Evolutionary conservation across 176 grass and related monocot genomes (phyloP).

Genomic region (Musa troglodytarum): DNA sequence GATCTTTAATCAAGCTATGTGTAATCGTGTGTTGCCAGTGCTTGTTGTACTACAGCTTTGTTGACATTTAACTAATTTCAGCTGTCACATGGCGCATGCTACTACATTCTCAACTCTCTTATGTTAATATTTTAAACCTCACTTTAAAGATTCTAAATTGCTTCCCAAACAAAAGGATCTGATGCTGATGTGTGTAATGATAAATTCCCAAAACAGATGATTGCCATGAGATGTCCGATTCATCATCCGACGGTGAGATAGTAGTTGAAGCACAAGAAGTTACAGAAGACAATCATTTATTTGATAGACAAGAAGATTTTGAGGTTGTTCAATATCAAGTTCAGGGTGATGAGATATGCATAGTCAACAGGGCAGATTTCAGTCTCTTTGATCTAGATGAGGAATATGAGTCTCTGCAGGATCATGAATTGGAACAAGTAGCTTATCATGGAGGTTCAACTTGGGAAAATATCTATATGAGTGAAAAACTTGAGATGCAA

Average conservation of each 20-base stretch:
- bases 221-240: neutral
- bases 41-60: neutral
- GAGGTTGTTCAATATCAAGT: conserved; percentile 9
- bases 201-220: neutral
- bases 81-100: too few relatives aligned
- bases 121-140: neutral
- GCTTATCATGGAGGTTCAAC: neutral
- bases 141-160: neutral
- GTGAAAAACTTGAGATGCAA: conserved; percentile 15
- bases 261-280: neutral
- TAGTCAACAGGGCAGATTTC: conserved; percentile 9
- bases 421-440: conserved; percentile 10
- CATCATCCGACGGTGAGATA: conserved; percentile 3
- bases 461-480: neutral
- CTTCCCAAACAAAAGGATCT: neutral
- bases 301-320: conserved; percentile 1
- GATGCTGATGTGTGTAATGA: neutral
- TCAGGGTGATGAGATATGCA: conserved; percentile 4
- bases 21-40: neutral
- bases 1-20: neutral
- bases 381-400: conserved; percentile 18
- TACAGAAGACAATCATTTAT: neutral
- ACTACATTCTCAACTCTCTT: neutral
- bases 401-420: conserved; percentile 4
- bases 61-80: too few relatives aligned